These are phyloP conservation scores for Solanum chiquidenum DNA, from an alignment of 257 asterid species.

Conservation along the genomic window DNA sequence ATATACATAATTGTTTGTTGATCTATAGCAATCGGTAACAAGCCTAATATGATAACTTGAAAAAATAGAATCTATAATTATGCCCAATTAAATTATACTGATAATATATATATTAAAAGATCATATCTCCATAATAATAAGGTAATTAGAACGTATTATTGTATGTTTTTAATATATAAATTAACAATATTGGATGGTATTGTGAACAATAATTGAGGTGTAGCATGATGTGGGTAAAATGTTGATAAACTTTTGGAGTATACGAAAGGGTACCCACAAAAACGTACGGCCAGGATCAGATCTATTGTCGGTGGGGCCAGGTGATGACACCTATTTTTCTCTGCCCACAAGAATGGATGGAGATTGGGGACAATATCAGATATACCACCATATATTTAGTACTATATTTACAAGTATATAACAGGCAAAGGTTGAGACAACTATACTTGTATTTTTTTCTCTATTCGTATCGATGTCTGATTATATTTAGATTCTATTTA, in stretches of 20 bases:
- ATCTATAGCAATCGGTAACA: neutral
- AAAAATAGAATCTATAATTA: neutral
- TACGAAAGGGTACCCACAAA: slow-evolving; percentile 33
- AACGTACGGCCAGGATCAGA: slow-evolving; percentile 40
- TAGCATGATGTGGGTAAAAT: neutral
- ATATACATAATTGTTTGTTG: neutral
- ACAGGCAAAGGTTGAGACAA: neutral
- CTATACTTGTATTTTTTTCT: neutral
- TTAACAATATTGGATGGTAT: neutral
- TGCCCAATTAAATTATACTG: neutral
- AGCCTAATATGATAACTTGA: neutral
- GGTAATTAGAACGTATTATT: neutral
- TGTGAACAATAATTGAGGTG: neutral
- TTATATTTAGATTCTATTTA: too few relatives aligned
- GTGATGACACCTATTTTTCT: slow-evolving; percentile 2
- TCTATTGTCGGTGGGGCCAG: slow-evolving; percentile 36
- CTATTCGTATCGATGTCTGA: too few relatives aligned
- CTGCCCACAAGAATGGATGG: neutral
- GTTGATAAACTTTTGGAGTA: slow-evolving; percentile 11
- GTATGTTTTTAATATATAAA: neutral
- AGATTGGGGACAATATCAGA: neutral
- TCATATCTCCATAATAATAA: neutral
- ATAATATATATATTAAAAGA: neutral
- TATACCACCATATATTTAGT: neutral
- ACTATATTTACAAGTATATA: neutral